Percentiles rank a stretch among this genome's conserved stretches.
phyloP scores from a whole-genome alignment of 176 grass and related monocot genomes.

The Puccinellia tenuiflora region DNA sequence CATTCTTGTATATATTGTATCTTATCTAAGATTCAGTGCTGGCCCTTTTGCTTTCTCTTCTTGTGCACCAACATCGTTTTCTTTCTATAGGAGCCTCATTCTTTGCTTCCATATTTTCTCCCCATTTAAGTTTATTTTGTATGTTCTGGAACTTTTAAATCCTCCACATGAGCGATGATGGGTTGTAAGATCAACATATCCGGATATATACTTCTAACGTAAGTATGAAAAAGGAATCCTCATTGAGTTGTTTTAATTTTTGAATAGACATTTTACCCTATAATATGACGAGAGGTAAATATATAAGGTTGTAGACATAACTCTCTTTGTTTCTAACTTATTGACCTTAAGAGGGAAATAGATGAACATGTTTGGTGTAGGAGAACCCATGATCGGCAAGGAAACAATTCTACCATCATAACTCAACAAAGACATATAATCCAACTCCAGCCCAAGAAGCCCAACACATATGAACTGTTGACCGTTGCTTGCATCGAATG shows the following conservation, averaged over 20 bases:
- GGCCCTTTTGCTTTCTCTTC: too few relatives aligned
- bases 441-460: not conserved
- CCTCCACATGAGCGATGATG: not conserved
- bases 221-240: not conserved
- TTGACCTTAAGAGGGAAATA: too few relatives aligned
- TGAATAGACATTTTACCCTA: not conserved
- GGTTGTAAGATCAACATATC: not conserved
- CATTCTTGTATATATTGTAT: too few relatives aligned
- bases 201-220: not conserved
- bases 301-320: too few relatives aligned
- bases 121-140: not conserved
- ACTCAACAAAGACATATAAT: not conserved
- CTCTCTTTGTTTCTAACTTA: too few relatives aligned
- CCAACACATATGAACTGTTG: too few relatives aligned
- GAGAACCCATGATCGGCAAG: not conserved
- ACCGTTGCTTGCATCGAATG: too few relatives aligned
- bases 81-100: not conserved
- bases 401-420: not conserved
- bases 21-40: too few relatives aligned
- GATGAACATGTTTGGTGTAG: not conserved
- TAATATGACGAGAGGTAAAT: too few relatives aligned
- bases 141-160: too few relatives aligned
- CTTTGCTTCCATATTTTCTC: not conserved
- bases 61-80: not conserved
- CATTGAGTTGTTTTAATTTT: not conserved